Evolutionary conservation across 2,329 filamentous ascomycete species (phyloP), one percentile per base, ranked within the genome.

Genomic region (Nannizziopsis barbatae): DNA sequence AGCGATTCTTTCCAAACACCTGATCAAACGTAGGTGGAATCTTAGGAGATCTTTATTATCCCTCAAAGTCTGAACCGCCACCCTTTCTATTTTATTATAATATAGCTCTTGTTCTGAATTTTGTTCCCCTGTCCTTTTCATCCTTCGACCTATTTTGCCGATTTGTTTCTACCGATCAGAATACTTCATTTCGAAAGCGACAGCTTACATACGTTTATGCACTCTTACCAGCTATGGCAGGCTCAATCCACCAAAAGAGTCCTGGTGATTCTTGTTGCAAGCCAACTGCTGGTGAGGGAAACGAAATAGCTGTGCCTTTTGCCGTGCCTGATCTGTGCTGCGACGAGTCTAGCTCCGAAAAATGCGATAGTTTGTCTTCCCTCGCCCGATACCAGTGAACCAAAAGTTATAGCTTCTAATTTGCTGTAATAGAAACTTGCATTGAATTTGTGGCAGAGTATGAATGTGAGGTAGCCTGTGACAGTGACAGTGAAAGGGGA

Each of bases 181-280:
- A 27, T 27, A 27, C 7, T 27, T 27, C 22, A 27, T 3, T 27
- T 27, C 7, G 22, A 27, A 27, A 27, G 22, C 22, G 22, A 27
- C 4, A 27, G 22, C 22, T 27, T 27, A 7, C 22, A 27, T 27
- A 27, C 22, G n/a, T n/a, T n/a, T n/a, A n/a, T n/a, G 89, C 87
- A 2, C 74, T 95, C 42, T 69, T 96, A 10, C 90, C 90, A 2
- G 88, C 88, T 1, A 62, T 94, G n/a, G 35, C 14, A 15, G 35
- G 14, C 43, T 36, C 15, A 6, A 40, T 14, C 33, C 20, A 39
- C 18, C 20, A 20, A 27, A 45, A 38, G 5, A 30, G 10, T 39
- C 22, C 14, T 30, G 32, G n/a, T 15, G 17, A 9, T 36, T 15
- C 9, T 33, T 17, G 42, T 10, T 45, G 42, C 18, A 37, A 37